These are phyloP conservation scores for Aspergillus heteromorphus DNA, from an alignment of 495 filamentous ascomycete genomes.

Conservation along the genomic window DNA sequence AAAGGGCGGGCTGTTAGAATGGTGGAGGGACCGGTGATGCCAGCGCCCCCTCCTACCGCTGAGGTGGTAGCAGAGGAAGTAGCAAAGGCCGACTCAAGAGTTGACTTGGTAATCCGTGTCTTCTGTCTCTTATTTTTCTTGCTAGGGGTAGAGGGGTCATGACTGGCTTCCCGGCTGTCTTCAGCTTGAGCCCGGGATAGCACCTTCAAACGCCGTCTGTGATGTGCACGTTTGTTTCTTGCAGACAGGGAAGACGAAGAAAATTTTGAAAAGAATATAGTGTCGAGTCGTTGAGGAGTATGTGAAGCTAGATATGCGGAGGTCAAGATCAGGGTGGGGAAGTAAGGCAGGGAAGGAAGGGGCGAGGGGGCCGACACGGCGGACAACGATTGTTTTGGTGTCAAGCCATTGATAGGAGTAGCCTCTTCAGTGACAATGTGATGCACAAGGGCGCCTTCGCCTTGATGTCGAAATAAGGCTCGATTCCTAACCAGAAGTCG, in stretches of 20 bases:
- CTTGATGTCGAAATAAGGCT: constrained; percentile 70
- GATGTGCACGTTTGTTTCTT: constrained; percentile 50
- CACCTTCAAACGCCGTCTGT: constrained; percentile 47
- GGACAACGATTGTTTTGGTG: constrained; percentile 19
- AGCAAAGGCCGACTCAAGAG: constrained; percentile 35
- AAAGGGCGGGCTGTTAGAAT: constrained; percentile 76
- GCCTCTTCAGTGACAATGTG: constrained; percentile 52
- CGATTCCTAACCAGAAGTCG: constrained; percentile 71
- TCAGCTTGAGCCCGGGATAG: constrained; percentile 41
- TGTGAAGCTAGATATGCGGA: constrained; percentile 90
- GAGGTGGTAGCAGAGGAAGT: constrained; percentile 37
- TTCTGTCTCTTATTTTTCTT: constrained; percentile 37
- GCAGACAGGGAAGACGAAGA: constrained; percentile 49
- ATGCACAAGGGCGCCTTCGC: constrained; percentile 66
- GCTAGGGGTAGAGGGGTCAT: constrained; percentile 24
- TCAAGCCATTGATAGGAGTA: constrained; percentile 10
- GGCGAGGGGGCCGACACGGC: constrained; percentile 31
- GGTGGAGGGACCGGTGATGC: constrained; percentile 59
- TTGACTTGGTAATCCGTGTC: constrained; percentile 46
- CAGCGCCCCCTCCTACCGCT: constrained; percentile 26
- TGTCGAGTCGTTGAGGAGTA: constrained; percentile 73
- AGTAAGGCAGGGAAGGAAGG: constrained; percentile 59
- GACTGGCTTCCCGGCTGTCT: constrained; percentile 26
- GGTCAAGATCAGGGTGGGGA: constrained; percentile 74
- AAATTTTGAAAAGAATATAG: constrained; percentile 77